These are phyloP conservation scores for Omphalea diandra DNA, from an alignment of 441 rosid species.

Conservation along the genomic window DNA sequence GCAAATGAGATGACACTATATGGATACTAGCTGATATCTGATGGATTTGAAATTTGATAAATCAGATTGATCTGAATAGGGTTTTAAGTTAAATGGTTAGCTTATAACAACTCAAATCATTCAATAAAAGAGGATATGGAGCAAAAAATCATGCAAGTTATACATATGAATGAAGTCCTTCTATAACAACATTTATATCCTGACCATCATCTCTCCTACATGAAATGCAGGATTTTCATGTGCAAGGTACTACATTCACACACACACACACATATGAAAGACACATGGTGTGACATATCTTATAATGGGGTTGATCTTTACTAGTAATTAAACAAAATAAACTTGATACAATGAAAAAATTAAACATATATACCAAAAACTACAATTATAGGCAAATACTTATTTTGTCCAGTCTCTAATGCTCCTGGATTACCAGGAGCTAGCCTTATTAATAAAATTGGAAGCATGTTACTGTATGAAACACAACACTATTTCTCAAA, in stretches of 20 bases:
- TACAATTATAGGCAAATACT: not conserved
- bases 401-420: not conserved
- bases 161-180: not conserved
- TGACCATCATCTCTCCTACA: not conserved
- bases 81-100: not conserved
- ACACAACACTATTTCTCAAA: not conserved
- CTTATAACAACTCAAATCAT: not conserved
- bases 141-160: not conserved
- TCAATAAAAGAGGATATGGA: not conserved
- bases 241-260: not conserved
- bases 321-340: not conserved
- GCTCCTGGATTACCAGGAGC: not conserved
- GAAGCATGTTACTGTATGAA: not conserved
- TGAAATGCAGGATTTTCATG: not conserved
- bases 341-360: no score
- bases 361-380: not conserved
- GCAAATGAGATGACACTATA: not conserved
- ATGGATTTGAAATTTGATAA: not conserved
- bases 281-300: not conserved
- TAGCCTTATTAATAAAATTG: not conserved
- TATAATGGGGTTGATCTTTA: not conserved
- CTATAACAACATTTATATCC: not conserved
- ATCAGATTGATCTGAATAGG: not conserved
- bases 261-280: not conserved
- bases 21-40: not conserved